Evolutionary conservation across 2,329 filamentous ascomycete species (phyloP), one percentile per base, ranked within the genome.

Genomic region (Apiospora arundinis): DNA sequence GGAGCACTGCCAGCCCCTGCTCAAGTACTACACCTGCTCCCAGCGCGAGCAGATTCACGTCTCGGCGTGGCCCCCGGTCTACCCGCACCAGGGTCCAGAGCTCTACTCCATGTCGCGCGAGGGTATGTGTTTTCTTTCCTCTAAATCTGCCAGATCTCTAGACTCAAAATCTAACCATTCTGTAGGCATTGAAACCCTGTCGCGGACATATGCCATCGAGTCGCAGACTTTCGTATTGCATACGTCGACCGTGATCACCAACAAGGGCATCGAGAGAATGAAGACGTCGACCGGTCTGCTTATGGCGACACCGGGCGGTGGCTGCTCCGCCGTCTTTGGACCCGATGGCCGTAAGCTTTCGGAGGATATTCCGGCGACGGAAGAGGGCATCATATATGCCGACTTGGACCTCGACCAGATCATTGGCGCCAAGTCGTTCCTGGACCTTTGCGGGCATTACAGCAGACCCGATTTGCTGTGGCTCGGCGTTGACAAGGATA

Each of bases 191-290:
- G 82, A 82, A 44, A 82, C 75, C 65, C 80, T 89, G 1, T 85
- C 87, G 0, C 86, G 86, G 72, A 83, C 85, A 0, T 90, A 90
- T 74, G 88, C 89, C 0, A 85, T 91, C 11, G 89, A 91, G 75
- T 84, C 86, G 1, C 81, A 82, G 11, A 78, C 85, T 0, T 91
- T 86, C 72, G 89, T 91, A 0, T 82, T 90, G 4, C 87, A 89
- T 73, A 80, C 80, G 65, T 88, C 87, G 0, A 78, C 83, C 0
- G 81, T 90, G 2, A 80, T 88, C 67, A 83, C 80, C 0, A 74
- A 85, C 7, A 76, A 81, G 18, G 88, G 84, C 0, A 82, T 87
- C 16, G 75, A 84, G 3, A 69, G 72, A 1, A 82, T 89, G 77
- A 77, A 79, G 9, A 87, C 85, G 0, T 74, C 80, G 11, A 80